Percentiles rank a stretch among this genome's conserved stretches.
Conservation (phyloP, 2,329 filamentous ascomycete species). For the Penicillium sclerotiorum region DNA sequence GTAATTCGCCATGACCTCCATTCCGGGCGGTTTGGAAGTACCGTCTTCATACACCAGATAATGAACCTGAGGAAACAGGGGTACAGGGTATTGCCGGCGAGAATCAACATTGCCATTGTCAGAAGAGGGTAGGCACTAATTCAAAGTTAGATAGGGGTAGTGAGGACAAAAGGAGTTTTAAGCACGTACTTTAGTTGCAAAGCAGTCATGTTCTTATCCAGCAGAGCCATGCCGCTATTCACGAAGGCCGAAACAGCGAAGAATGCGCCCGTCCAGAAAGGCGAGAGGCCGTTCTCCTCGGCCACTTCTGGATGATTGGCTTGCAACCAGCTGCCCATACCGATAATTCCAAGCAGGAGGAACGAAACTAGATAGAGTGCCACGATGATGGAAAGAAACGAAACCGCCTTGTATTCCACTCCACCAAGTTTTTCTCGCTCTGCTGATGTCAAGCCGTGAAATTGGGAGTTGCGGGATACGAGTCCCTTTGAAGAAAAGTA, state of each 20-base stretch:
- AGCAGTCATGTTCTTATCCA: conserved; percentile 56
- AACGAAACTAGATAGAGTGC: conserved; percentile 52
- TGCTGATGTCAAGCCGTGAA: conserved; percentile 49
- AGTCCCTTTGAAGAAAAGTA: conserved; percentile 34
- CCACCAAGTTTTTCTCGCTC: conserved; percentile 48
- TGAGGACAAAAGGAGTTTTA: background rate
- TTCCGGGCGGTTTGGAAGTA: conserved; percentile 30
- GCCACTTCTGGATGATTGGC: conserved; percentile 45
- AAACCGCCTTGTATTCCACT: conserved; percentile 47
- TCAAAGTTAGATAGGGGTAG: conserved; percentile 9
- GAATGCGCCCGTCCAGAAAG: conserved; percentile 53
- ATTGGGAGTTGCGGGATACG: conserved; percentile 53
- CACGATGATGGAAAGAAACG: conserved; percentile 38
- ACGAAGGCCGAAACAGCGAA: conserved; percentile 59
- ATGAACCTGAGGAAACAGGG: conserved; percentile 64
- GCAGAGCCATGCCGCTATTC: conserved; percentile 57
- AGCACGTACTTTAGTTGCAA: conserved; percentile 39
- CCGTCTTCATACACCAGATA: conserved; percentile 53
- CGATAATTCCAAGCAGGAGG: conserved; percentile 50
- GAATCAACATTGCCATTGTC: conserved; percentile 58
- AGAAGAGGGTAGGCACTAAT: conserved; percentile 44
- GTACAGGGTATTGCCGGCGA: conserved; percentile 69
- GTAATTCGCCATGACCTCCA: conserved; percentile 36
- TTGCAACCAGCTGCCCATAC: conserved; percentile 51
- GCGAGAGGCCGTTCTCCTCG: conserved; percentile 50